A percentile compares a stretch with the other conserved stretches of the same genome.
phyloP scores from a whole-genome alignment of 2,329 filamentous ascomycete genomes.

The Zopfia rhizophila region DNA sequence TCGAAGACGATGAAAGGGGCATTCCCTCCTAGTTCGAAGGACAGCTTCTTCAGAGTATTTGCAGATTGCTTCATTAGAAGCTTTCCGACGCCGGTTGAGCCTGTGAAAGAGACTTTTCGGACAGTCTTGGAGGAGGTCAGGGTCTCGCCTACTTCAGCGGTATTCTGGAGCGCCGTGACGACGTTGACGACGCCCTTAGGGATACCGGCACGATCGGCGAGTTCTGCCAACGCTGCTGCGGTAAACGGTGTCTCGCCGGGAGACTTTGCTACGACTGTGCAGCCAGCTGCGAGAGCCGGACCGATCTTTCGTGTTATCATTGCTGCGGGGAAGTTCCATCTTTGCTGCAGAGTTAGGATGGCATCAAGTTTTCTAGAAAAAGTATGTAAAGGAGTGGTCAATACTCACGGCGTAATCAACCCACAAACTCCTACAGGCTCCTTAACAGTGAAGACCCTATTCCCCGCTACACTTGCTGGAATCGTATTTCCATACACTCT shows the following conservation, averaged over 20 bases:
- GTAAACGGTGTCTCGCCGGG: slow-evolving; percentile 94
- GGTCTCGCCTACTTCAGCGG: slow-evolving; percentile 77
- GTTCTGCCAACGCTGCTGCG: slow-evolving; percentile 84
- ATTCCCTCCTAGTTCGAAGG: slow-evolving; percentile 93
- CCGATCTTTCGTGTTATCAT: slow-evolving; percentile 64
- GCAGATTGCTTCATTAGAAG: slow-evolving; percentile 92
- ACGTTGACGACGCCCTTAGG: slow-evolving; percentile 92
- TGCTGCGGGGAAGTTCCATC: slow-evolving; percentile 79
- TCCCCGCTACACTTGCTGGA: slow-evolving; percentile 73
- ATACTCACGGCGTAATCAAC: slow-evolving; percentile 75
- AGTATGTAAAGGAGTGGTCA: not conserved
- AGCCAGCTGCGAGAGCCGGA: slow-evolving; percentile 88
- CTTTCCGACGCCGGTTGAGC: slow-evolving; percentile 72
- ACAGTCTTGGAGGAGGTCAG: slow-evolving; percentile 81
- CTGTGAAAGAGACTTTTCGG: slow-evolving; percentile 94
- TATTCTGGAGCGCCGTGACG: slow-evolving; percentile 82
- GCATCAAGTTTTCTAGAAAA: not conserved
- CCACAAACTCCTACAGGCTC: slow-evolving; percentile 87
- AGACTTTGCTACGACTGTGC: slow-evolving; percentile 91
- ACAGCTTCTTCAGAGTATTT: slow-evolving; percentile 84
- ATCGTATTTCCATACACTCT: slow-evolving; percentile 73
- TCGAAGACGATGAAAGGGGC: slow-evolving; percentile 98
- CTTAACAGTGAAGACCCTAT: slow-evolving; percentile 80
- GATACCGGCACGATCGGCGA: slow-evolving; percentile 86
- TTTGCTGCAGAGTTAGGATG: slow-evolving; percentile 27